Conservation (phyloP, 352 stramenopile genomes). For the Pythium vanterpoolii region DNA sequence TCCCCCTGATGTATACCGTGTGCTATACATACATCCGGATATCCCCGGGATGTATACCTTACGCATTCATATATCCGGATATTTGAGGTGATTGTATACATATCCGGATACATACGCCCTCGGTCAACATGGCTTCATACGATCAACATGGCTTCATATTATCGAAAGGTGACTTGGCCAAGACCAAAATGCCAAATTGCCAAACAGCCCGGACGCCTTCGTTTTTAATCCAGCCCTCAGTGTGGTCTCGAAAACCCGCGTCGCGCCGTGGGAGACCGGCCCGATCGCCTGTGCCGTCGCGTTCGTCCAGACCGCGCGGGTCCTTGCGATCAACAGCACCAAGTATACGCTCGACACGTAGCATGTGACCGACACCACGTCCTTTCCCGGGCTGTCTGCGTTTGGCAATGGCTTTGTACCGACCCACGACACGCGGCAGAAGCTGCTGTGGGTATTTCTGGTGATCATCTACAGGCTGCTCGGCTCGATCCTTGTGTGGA, state of each 20-base stretch:
- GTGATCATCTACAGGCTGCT: slow-evolving; percentile 5
- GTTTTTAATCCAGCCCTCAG: too few relatives aligned
- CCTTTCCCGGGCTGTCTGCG: slow-evolving; percentile 2
- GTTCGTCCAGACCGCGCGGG: neutral
- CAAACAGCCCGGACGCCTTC: too few relatives aligned
- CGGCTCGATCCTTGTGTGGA: slow-evolving; percentile 1
- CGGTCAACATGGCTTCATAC: too few relatives aligned
- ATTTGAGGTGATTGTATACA: too few relatives aligned
- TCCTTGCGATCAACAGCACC: slow-evolving; percentile 3
- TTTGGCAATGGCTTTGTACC: slow-evolving; percentile 8
- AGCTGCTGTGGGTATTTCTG: neutral
- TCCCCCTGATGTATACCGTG: too few relatives aligned
- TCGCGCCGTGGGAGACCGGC: neutral
- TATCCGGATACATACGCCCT: too few relatives aligned
- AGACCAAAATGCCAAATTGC: too few relatives aligned
- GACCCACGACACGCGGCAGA: neutral
- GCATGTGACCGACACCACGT: neutral
- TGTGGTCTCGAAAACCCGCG: too few relatives aligned
- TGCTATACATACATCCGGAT: neutral
- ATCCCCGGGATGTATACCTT: too few relatives aligned
- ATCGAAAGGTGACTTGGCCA: too few relatives aligned
- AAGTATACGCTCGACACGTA: slow-evolving; percentile 14
- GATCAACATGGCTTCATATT: too few relatives aligned
- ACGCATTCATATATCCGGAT: too few relatives aligned
- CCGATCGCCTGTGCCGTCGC: neutral